These are phyloP conservation scores for Ceratocystis smalleyi DNA, from an alignment of 2,329 filamentous ascomycete species.

Conservation along the genomic window DNA sequence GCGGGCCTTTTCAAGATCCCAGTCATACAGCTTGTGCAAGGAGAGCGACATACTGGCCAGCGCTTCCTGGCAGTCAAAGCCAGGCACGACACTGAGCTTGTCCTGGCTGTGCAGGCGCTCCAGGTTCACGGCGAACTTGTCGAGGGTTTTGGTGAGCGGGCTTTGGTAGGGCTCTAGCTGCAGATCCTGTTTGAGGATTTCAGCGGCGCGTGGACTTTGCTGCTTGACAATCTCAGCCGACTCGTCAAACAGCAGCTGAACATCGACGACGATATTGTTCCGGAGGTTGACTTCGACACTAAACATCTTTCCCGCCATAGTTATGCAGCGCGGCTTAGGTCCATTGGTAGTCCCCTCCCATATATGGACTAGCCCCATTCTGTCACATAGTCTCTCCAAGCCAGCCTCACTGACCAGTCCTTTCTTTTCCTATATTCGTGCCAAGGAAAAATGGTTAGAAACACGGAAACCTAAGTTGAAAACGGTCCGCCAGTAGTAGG, in stretches of 20 bases:
- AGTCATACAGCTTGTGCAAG: constrained; percentile 51
- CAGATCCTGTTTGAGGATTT: constrained; percentile 51
- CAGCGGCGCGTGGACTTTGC: constrained; percentile 45
- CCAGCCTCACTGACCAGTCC: constrained; percentile 60
- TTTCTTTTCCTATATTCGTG: constrained; percentile 28
- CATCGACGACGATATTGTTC: constrained; percentile 46
- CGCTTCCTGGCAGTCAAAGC: constrained; percentile 63
- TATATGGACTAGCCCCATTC: constrained; percentile 49
- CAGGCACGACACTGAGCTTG: constrained; percentile 51
- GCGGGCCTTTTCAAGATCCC: constrained; percentile 47
- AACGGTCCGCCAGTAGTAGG: not conserved
- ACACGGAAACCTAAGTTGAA: not conserved
- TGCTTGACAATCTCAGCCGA: constrained; percentile 42
- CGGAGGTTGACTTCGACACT: constrained; percentile 46
- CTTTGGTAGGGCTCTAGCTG: constrained; percentile 43
- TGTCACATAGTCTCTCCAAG: constrained; percentile 53
- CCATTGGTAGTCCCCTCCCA: constrained; percentile 41
- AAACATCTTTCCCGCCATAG: constrained; percentile 47
- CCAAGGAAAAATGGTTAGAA: constrained; percentile 14
- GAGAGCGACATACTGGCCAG: constrained; percentile 58
- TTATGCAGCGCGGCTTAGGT: constrained; percentile 33
- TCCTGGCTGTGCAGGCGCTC: constrained; percentile 54
- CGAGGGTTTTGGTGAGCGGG: constrained; percentile 53
- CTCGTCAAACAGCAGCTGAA: constrained; percentile 47
- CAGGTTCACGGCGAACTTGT: constrained; percentile 56